phyloP scores from a whole-genome alignment of 163 green algal genomes.

The Volvox carteri region DNA sequence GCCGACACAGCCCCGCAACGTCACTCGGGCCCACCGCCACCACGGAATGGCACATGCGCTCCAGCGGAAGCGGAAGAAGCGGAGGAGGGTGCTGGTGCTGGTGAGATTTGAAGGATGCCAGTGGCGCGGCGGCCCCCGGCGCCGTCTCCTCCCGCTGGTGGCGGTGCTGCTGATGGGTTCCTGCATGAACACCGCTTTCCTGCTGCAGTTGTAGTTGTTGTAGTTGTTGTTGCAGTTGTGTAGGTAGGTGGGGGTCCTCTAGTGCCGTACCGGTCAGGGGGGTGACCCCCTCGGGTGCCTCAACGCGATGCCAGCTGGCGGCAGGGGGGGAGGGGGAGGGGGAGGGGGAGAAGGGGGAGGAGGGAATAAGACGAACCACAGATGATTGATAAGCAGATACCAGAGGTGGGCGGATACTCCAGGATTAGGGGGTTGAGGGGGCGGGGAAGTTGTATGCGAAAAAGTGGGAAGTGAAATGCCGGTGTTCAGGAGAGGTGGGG shows the following conservation, averaged over 20 bases:
- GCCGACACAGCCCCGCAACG: constrained; percentile 37
- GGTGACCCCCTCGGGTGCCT: constrained; percentile 30
- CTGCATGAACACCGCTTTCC: too few species aligned
- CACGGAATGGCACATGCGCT: constrained; percentile 72
- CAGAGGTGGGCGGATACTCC: not conserved
- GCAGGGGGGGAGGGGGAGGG: not conserved
- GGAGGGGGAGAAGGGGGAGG: not conserved
- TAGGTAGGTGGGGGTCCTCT: constrained; percentile 30
- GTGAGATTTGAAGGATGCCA: not conserved
- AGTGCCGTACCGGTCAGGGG: not conserved
- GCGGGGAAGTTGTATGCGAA: too few species aligned
- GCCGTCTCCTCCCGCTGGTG: too few species aligned
- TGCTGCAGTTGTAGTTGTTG: not conserved
- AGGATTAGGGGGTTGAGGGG: too few species aligned
- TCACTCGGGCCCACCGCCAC: constrained; percentile 29
- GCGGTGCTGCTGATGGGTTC: not conserved
- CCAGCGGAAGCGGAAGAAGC: constrained; percentile 32
- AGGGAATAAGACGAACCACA: too few species aligned
- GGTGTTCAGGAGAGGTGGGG: too few species aligned
- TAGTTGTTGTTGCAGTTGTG: constrained; percentile 12
- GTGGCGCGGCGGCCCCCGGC: not conserved
- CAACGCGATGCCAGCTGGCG: constrained; percentile 46
- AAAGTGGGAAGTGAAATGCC: too few species aligned
- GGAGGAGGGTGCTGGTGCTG: not conserved
- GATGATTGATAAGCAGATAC: too few species aligned